A percentile compares a stretch with the other conserved stretches of the same genome.
These are phyloP conservation scores for Mycena floridula DNA, from an alignment of 768 basidiomycete genomes.

Conservation along the genomic window DNA sequence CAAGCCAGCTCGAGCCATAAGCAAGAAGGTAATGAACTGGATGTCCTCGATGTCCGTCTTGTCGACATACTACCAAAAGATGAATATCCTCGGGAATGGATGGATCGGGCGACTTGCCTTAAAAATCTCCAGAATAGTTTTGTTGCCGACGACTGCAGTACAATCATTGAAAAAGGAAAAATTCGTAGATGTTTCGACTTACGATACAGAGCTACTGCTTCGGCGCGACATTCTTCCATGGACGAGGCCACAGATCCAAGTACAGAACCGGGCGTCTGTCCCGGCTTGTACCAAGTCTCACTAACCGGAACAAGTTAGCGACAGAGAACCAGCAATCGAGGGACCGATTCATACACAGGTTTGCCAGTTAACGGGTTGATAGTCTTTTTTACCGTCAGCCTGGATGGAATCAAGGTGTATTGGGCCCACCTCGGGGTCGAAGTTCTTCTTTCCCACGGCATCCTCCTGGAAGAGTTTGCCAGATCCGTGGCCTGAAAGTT, in stretches of 20 bases:
- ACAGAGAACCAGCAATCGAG: slow-evolving; percentile 2
- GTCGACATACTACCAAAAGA: slow-evolving; percentile 48
- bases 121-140: slow-evolving; percentile 76
- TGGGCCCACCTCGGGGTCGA: slow-evolving; percentile 57
- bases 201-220: slow-evolving; percentile 81
- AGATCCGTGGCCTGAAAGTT: slow-evolving; percentile 76
- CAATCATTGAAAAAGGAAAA: slow-evolving; percentile 2
- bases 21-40: slow-evolving; percentile 73
- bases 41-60: slow-evolving; percentile 69
- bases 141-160: slow-evolving; percentile 60
- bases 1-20: slow-evolving; percentile 83
- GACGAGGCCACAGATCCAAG: slow-evolving; percentile 86
- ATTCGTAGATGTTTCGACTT: slow-evolving; percentile 27
- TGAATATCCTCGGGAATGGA: background rate
- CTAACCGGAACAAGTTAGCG: slow-evolving; percentile 26
- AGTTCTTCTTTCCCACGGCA: slow-evolving; percentile 74
- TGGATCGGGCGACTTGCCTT: slow-evolving; percentile 37
- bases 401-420: background rate
- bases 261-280: slow-evolving; percentile 77
- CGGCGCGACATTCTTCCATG: slow-evolving; percentile 91
- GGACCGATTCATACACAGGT: slow-evolving; percentile 44
- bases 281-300: slow-evolving; percentile 82
- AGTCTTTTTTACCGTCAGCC: slow-evolving; percentile 34
- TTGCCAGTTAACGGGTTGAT: slow-evolving; percentile 79
- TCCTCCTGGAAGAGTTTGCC: slow-evolving; percentile 80